Evolutionary conservation across 441 rosid species (phyloP), one percentile per base, ranked within the genome.

Genomic region (Isatis lusitanica): DNA sequence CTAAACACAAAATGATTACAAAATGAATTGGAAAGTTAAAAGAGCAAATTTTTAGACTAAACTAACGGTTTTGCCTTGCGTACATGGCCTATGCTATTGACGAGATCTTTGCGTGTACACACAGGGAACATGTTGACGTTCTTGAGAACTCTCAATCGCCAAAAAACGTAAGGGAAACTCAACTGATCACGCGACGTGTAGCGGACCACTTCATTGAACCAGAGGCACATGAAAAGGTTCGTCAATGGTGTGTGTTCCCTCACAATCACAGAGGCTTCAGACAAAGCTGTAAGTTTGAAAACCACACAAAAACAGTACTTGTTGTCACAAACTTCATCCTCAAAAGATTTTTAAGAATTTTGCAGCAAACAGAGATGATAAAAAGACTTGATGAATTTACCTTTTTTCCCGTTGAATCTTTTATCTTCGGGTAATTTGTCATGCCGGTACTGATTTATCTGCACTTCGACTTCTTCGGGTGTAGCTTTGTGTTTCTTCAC

Each of bases 191-290:
- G 85, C 4, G 97, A 95, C 8, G 97, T 95, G 83, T 81, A 95
- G n/a, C 97, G 95, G 15, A 95, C 99, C 5, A 87, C 99, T 84
- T 95, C 99, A 44, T 95, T 91, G 79, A 95, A 95, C 99, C 99
- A 95, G 30, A 93, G 88, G 88, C 99, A 95, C 99, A 88, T 93
- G 36, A 95, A 86, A 48, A 93, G 74, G 74, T 95, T 87, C 13
- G 86, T 85, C 63, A 90, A 12, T 15, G 92, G 88, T 4, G 93
- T 80, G 74, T 95, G 97, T 86, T 95, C 84, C 86, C 98, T 85
- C 80, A 88, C 95, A 31, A 93, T 95, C 63, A 95, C 87, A 2
- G 97, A 95, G 15, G 98, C 98, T 83, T 95, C 99, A 43, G 83
- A 83, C 39, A 95, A 79, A 74, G 98, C 98, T 95, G 91, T 13